Conservation (phyloP, 1,284 basidiomycete genomes). For the Cryptococcus hybrid region DNA sequence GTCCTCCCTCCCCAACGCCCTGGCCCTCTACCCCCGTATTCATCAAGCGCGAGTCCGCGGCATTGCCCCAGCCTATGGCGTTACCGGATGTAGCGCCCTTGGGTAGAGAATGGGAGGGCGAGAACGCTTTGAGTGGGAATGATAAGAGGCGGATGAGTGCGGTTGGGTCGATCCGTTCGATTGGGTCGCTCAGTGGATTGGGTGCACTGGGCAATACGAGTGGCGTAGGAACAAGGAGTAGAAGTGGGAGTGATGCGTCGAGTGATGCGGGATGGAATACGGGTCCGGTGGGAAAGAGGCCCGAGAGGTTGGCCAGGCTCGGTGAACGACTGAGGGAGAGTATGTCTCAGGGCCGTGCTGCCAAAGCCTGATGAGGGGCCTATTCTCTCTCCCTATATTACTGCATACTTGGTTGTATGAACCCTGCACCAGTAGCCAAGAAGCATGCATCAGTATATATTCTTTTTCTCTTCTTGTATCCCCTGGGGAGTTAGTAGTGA, state of each 20-base stretch:
- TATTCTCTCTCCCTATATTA: not conserved
- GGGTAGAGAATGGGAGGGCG: constrained; percentile 28
- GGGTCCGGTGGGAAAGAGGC: constrained; percentile 4
- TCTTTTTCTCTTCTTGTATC: too few species aligned
- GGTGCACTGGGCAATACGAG: not conserved
- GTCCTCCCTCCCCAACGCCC: constrained; percentile 22
- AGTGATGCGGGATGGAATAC: too few species aligned
- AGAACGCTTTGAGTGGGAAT: constrained; percentile 25
- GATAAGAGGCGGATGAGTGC: constrained; percentile 22
- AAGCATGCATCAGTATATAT: too few species aligned
- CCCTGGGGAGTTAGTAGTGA: too few species aligned
- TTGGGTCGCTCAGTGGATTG: not conserved
- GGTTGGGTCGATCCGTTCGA: not conserved
- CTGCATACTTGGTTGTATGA: too few species aligned
- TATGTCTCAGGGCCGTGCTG: constrained; percentile 2
- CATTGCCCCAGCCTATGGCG: constrained; percentile 36
- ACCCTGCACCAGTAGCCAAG: too few species aligned
- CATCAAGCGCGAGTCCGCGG: constrained; percentile 31
- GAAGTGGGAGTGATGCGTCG: not conserved
- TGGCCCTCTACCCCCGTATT: constrained; percentile 26
- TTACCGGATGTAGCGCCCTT: constrained; percentile 31
- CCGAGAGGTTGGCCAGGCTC: constrained; percentile 25
- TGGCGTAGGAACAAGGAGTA: not conserved
- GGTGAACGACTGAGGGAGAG: constrained; percentile 24
- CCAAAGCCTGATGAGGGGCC: not conserved